Evolutionary conservation across 169 alveolate genomes (phyloP).

Genomic region (Perkinsus marinus): DNA sequence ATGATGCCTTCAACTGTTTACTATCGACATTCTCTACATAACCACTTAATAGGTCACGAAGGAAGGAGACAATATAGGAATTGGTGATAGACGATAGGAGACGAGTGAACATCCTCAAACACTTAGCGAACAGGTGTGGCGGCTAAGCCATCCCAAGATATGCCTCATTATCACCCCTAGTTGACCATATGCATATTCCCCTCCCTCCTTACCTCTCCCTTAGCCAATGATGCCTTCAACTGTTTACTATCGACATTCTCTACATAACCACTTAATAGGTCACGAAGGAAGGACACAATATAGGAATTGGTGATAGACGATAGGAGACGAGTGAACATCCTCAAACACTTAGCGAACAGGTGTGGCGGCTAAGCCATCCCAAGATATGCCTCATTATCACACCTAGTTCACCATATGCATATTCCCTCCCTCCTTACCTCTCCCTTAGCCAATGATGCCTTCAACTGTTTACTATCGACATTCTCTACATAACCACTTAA

Average conservation of each 20-base stretch:
- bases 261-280: not conserved
- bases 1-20: not conserved
- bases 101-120: not conserved
- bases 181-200: too few species aligned
- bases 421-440: too few species aligned
- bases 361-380: too few species aligned
- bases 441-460: too few species aligned
- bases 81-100: not conserved
- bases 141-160: too few species aligned
- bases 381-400: too few species aligned
- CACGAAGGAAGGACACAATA: not conserved
- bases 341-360: not conserved
- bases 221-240: not conserved
- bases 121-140: not conserved
- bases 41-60: not conserved
- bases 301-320: not conserved
- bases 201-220: not conserved
- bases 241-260: not conserved
- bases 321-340: not conserved
- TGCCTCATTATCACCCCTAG: too few species aligned
- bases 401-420: too few species aligned
- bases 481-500: not conserved
- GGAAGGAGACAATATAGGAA: not conserved
- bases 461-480: too few species aligned
- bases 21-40: not conserved